Conservation (phyloP, 352 stramenopile species). For the Blastocystis sp. region DNA sequence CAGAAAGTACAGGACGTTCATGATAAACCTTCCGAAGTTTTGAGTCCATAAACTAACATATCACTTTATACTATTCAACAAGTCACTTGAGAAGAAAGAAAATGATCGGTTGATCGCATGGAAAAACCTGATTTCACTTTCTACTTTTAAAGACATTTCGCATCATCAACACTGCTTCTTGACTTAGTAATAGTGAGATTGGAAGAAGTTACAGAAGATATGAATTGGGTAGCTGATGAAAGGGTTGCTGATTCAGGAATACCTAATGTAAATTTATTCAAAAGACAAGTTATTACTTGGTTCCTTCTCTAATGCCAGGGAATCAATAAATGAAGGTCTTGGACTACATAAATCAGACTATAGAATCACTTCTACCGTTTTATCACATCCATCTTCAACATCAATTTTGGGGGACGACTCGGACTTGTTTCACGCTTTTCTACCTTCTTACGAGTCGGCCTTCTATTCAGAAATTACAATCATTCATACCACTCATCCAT, state of each 20-base stretch:
- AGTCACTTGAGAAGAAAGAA: background rate
- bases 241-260: background rate
- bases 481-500: slow-evolving; percentile 22
- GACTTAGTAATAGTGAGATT: background rate
- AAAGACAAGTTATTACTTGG: background rate
- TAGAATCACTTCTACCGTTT: too few relatives aligned
- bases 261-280: background rate
- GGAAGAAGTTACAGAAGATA: background rate
- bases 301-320: background rate
- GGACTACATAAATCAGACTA: too few relatives aligned
- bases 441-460: slow-evolving; percentile 22
- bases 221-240: background rate
- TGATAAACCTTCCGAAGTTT: slow-evolving; percentile 57
- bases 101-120: background rate
- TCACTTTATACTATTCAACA: background rate
- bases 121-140: background rate
- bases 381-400: too few relatives aligned
- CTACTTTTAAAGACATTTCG: background rate
- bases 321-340: background rate
- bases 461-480: background rate
- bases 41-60: slow-evolving; percentile 1
- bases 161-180: background rate
- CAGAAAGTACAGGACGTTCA: slow-evolving; percentile 1
- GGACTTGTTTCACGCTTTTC: background rate
- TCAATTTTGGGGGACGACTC: background rate